Base-by-base conservation (phyloP, 805 yeast genomes). In the Isabelozyma pseudorhagii region DNA sequence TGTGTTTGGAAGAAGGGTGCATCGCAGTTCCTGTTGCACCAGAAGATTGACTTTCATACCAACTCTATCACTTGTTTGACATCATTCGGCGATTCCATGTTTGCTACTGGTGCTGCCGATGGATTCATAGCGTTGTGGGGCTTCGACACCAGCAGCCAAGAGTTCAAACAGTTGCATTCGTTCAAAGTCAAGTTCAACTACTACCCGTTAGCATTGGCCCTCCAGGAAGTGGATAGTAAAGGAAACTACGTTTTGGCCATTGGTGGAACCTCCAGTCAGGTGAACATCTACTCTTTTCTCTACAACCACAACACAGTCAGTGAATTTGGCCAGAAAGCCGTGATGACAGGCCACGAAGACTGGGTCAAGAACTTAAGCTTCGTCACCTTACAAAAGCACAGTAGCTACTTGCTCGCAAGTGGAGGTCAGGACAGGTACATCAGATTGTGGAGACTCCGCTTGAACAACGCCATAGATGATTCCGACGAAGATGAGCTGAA, bases 401-500 rank as follows among this genome's bases (percentile, higher is more conserved):
- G 77, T 18, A 83, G 81, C 51, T 82, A 78, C 57, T 63, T 89
- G 2, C 71, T 94, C 27, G 98, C 98, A 5, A 82, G 88, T 48
- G 98, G 96, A 0, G 86, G 97, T 1, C 97, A 94, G 62, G 99
- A 94, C 66, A 75, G 96, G 57, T 91, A 90, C 62, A 89, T 94
- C 46, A 78, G 99, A 55, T 68, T 94, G 41, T 94, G 99, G 99
- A 80, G 89, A 59, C 67, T 92, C 42, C 70, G 79, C 49, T 62
- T 80, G 14, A 80, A 83, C 55, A 84, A 78, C 2, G 58, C 67
- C 27, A 80, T 84, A 46, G 86, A 83, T 51, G 75, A 78, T 49
- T 74, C 82, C 0, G 83, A 80, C 51, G 85, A 81, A 49, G 86
- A 82, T 53, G 71, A 67, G 2, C 58, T 59, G 46, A 81, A 78